Evolutionary conservation across 1,139 yeast genomes (phyloP).

Genomic region (Pneumocystis canis): DNA sequence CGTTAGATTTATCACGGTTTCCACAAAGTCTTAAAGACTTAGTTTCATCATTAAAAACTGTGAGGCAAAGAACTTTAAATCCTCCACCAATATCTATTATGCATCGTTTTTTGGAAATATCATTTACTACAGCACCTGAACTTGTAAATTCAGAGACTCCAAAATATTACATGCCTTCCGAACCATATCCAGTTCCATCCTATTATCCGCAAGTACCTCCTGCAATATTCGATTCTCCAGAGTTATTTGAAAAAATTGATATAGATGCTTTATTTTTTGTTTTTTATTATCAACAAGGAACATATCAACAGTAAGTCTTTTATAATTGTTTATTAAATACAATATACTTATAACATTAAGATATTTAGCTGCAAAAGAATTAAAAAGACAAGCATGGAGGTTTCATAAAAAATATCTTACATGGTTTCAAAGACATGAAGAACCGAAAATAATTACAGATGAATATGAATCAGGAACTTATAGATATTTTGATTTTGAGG

Average conservation of each 20-base stretch:
- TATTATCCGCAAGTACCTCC: constrained; percentile 86
- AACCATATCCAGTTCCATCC: constrained; percentile 80
- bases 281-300: constrained; percentile 65
- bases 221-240: constrained; percentile 27
- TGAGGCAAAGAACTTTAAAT: constrained; percentile 29
- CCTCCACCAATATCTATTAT: constrained; percentile 49
- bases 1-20: constrained; percentile 16
- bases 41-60: constrained; percentile 32
- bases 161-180: constrained; percentile 59
- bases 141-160: constrained; percentile 84
- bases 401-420: constrained; percentile 63
- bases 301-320: constrained; percentile 44
- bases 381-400: constrained; percentile 72
- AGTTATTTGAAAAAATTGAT: constrained; percentile 56
- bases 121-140: constrained; percentile 82
- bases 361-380: constrained; percentile 63
- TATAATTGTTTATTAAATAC: neutral
- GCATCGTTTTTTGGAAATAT: constrained; percentile 49
- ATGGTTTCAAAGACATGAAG: constrained; percentile 65
- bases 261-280: constrained; percentile 82
- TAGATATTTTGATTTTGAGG: constrained; percentile 83
- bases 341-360: neutral
- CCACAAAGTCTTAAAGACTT: constrained; percentile 39
- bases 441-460: constrained; percentile 34
- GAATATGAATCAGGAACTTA: constrained; percentile 41